phyloP scores from a whole-genome alignment of 768 basidiomycete species.

The Hysterangium stoloniferum region DNA sequence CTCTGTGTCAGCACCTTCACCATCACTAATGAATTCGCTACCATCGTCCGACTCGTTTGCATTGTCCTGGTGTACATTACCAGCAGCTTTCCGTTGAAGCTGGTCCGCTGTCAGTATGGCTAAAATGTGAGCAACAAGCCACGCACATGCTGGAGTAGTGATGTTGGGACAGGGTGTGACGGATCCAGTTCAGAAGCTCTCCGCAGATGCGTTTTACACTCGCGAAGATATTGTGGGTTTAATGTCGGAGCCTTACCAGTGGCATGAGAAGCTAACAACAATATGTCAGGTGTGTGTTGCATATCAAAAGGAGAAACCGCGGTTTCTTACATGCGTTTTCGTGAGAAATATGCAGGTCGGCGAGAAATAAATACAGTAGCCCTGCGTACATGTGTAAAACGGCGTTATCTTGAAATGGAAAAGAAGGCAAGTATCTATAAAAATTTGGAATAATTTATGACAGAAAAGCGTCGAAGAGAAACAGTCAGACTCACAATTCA shows the following conservation, averaged over 20 bases:
- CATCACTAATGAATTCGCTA: too few species aligned
- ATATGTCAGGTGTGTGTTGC: too few species aligned
- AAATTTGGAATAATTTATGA: neutral
- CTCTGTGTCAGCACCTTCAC: neutral
- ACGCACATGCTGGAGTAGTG: conserved; percentile 50
- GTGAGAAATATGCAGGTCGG: conserved; percentile 17
- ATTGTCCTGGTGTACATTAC: neutral
- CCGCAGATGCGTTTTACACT: neutral
- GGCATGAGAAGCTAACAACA: neutral
- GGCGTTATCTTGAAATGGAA: conserved; percentile 80
- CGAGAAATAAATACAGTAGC: conserved; percentile 46
- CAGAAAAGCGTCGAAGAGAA: conserved; percentile 3
- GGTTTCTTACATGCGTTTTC: neutral
- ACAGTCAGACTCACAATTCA: conserved; percentile 54
- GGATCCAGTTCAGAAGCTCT: conserved; percentile 38
- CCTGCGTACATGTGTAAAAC: conserved; percentile 80
- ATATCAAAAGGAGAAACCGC: neutral
- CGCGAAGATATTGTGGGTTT: neutral
- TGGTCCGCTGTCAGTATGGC: neutral
- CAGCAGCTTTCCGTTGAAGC: neutral
- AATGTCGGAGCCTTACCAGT: neutral
- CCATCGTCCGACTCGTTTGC: conserved; percentile 9
- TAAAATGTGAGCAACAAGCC: neutral
- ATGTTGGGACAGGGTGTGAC: conserved; percentile 42
- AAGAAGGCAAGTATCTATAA: conserved; percentile 73